phyloP scores from a whole-genome alignment of 306 rosid species.

The Urtica urens region DNA sequence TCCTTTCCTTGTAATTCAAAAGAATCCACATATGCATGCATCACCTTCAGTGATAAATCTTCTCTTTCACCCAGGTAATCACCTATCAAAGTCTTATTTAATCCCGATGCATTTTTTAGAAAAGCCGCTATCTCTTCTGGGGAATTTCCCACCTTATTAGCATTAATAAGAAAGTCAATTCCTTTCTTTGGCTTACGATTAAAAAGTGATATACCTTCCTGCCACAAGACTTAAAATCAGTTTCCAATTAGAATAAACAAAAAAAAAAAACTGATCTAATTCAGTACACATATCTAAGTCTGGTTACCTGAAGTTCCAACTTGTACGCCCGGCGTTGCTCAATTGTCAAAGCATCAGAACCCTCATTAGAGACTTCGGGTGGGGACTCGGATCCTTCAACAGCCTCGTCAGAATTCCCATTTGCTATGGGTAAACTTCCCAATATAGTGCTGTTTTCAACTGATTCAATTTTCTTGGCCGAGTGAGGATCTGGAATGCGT shows the following conservation, averaged over 20 bases:
- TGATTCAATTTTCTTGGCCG: constrained; percentile 50
- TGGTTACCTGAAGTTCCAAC: constrained; percentile 91
- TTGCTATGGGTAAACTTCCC: constrained; percentile 40
- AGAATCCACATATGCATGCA: constrained; percentile 93
- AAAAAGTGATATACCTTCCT: constrained; percentile 99
- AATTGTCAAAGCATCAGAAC: constrained; percentile 73
- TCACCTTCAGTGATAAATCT: constrained; percentile 84
- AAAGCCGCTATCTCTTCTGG: constrained; percentile 92
- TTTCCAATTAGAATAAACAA: constrained; percentile 17
- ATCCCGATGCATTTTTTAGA: constrained; percentile 93
- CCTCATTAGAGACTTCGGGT: constrained; percentile 63
- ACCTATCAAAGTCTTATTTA: constrained; percentile 84
- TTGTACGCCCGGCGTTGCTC: constrained; percentile 98
- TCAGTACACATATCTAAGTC: constrained; percentile 13
- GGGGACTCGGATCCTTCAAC: constrained; percentile 74
- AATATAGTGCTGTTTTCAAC: constrained; percentile 38
- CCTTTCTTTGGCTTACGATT: constrained; percentile 95
- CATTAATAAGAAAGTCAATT: constrained; percentile 91
- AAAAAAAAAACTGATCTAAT: constrained; percentile 5
- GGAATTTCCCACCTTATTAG: constrained; percentile 83
- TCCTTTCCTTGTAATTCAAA: constrained; percentile 86
- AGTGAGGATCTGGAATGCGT: constrained; percentile 77
- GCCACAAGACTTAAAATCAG: constrained; percentile 62
- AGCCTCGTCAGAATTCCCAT: constrained; percentile 71
- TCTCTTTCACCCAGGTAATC: constrained; percentile 98